Conservation (phyloP, 1,284 basidiomycete species). For the Chondrostereum purpureum region DNA sequence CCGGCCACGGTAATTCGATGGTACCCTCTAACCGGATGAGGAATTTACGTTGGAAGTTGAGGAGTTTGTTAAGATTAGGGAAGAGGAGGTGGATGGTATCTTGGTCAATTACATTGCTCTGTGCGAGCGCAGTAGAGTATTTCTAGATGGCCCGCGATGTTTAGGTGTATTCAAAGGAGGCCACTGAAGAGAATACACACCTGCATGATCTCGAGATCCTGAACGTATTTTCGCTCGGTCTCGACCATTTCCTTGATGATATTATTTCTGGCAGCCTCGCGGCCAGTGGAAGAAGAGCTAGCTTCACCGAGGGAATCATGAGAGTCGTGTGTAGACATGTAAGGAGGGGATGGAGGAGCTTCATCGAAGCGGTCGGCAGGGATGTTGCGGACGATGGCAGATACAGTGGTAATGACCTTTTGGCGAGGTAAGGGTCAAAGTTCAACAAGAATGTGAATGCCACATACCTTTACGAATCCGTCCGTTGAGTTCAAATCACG, state of each 20-base stretch:
- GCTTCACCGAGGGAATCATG: slow-evolving; percentile 45
- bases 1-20: slow-evolving; percentile 76
- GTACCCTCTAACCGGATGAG: slow-evolving; percentile 90
- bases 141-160: slow-evolving; percentile 40
- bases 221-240: slow-evolving; percentile 96
- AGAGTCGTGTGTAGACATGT: slow-evolving; percentile 49
- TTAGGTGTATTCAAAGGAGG: slow-evolving; percentile 10
- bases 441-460: slow-evolving; percentile 4
- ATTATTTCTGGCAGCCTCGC: slow-evolving; percentile 68
- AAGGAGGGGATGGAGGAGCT: slow-evolving; percentile 51
- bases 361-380: slow-evolving; percentile 71
- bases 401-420: slow-evolving; percentile 93
- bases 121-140: slow-evolving; percentile 76
- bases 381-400: slow-evolving; percentile 78
- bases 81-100: slow-evolving; percentile 96
- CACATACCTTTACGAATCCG: slow-evolving; percentile 85
- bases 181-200: slow-evolving; percentile 34
- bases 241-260: slow-evolving; percentile 86
- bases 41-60: slow-evolving; percentile 97
- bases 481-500: slow-evolving; percentile 77
- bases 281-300: slow-evolving; percentile 36
- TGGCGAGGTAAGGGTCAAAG: slow-evolving; percentile 10
- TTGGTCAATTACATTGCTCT: slow-evolving; percentile 81
- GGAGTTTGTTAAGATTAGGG: slow-evolving; percentile 89
- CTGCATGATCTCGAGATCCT: slow-evolving; percentile 96